Base-by-base conservation (phyloP, 148 eudicot species). In the Chenopodium suecicum region DNA sequence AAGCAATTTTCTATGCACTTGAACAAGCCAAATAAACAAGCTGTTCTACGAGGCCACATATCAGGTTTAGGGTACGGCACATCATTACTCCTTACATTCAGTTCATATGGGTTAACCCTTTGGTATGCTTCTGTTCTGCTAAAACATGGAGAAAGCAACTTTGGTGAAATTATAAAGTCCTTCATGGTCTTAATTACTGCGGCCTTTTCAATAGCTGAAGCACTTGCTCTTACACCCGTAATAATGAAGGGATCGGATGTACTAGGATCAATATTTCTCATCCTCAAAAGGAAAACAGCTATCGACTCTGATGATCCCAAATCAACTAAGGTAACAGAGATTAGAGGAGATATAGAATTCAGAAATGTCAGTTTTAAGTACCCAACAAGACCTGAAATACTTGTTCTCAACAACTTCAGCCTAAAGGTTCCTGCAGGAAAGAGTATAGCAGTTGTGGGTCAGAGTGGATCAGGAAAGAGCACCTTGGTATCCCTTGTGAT, bases 391-490 rank as follows among this genome's bases (percentile, higher is more conserved):
- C 94, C 92, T 12, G 88, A 88, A 37, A 76, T 92, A 2, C 37
- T 81, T 52, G 73, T 93, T 74, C 80, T 93, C 62, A 76, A 88
- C 9, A 88, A 84, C 60, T 83, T 93, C 32, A 89, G 75, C 80
- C 84, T 92, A 2, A 63, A 70, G 27, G 77, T 91, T 66, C 73
- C 84, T 62, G 83, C 89, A 69, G 98, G 98, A 17, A 88, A 78
- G 80, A 87, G 91, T 78, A 27, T 93, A 48, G 95, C 98, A 9
- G 77, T 93, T 29, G 95, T 93, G 8, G 98, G 98, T 31, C 92
- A 86, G 86, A 92, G 94, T 48, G 98, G 98, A 68, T 90, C 95
- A 4, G 95, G 98, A 52, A 93, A 93, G 78, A 90, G 92, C 78
- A 90, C 95, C 22, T 66, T 93, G 70, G 87, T 93, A 16, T 74